These are phyloP conservation scores for Papiliotrema laurentii DNA, from an alignment of 1,284 basidiomycete genomes.

Conservation along the genomic window DNA sequence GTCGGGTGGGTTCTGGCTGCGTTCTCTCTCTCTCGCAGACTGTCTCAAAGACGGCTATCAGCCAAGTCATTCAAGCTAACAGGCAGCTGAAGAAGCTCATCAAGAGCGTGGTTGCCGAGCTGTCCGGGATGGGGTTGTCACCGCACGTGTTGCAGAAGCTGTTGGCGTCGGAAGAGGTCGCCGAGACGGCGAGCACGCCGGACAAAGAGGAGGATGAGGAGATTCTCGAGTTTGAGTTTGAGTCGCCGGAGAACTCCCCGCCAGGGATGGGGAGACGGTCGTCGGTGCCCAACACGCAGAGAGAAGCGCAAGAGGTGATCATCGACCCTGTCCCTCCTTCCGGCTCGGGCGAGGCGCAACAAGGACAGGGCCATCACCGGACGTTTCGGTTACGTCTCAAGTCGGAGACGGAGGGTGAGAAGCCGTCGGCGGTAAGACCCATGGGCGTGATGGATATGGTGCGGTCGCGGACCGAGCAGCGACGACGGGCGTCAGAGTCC, in stretches of 20 bases:
- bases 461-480: background rate
- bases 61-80: constrained; percentile 5
- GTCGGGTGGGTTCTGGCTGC: constrained; percentile 64
- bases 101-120: constrained; percentile 76
- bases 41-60: too few species aligned
- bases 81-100: constrained; percentile 85
- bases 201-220: constrained; percentile 16
- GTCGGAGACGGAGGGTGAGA: background rate
- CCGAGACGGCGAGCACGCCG: background rate
- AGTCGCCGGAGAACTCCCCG: constrained; percentile 27
- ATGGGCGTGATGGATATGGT: constrained; percentile 35
- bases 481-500: constrained; percentile 7
- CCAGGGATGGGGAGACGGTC: constrained; percentile 3
- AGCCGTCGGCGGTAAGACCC: constrained; percentile 12
- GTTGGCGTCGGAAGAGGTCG: constrained; percentile 43
- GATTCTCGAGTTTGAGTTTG: constrained; percentile 44
- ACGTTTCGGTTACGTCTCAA: constrained; percentile 28
- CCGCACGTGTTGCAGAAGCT: constrained; percentile 57
- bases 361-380: constrained; percentile 12
- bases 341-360: background rate
- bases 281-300: background rate
- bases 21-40: too few species aligned
- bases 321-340: constrained; percentile 25
- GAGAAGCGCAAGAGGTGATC: constrained; percentile 15
- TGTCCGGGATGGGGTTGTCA: constrained; percentile 70